These are phyloP conservation scores for Mixia osmundae DNA, from an alignment of 1,284 basidiomycete genomes.

Conservation along the genomic window DNA sequence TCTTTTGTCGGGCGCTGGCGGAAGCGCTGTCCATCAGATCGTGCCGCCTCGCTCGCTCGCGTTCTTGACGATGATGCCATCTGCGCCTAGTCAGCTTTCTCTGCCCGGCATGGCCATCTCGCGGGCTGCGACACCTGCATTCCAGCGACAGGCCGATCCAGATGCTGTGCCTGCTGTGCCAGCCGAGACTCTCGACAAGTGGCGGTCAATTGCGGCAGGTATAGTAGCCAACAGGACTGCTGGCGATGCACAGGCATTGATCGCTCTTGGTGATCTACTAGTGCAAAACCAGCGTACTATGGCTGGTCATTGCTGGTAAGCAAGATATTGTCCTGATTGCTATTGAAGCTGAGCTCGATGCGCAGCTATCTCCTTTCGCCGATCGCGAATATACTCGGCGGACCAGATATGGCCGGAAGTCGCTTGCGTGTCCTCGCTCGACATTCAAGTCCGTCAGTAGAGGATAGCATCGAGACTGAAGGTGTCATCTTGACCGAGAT, in stretches of 20 bases:
- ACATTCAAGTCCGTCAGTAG: constrained; percentile 32
- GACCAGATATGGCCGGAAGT: constrained; percentile 16
- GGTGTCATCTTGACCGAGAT: constrained; percentile 73
- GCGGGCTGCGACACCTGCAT: not conserved
- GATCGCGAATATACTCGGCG: constrained; percentile 46
- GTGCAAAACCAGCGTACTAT: constrained; percentile 45
- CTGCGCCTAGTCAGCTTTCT: not conserved
- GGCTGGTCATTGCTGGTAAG: constrained; percentile 75
- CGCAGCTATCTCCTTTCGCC: constrained; percentile 67
- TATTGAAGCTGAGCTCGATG: constrained; percentile 1
- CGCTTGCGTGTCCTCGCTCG: constrained; percentile 31
- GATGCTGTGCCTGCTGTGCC: constrained; percentile 23
- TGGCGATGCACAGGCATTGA: constrained; percentile 40
- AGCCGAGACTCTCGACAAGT: constrained; percentile 34
- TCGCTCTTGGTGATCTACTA: constrained; percentile 66
- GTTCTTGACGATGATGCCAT: constrained; percentile 12
- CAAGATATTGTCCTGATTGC: constrained; percentile 4
- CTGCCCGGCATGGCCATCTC: not conserved
- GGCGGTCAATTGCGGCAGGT: constrained; percentile 70
- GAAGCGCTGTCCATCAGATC: constrained; percentile 28
- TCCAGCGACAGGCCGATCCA: not conserved
- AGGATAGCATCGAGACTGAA: constrained; percentile 47
- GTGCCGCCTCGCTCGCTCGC: constrained; percentile 17
- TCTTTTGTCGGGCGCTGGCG: constrained; percentile 59
- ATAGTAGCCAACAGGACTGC: constrained; percentile 47